Percentiles rank a stretch among this genome's conserved stretches.
Conservation (phyloP, 2,329 filamentous ascomycete genomes). For the Endoconidiophora laricicola region DNA sequence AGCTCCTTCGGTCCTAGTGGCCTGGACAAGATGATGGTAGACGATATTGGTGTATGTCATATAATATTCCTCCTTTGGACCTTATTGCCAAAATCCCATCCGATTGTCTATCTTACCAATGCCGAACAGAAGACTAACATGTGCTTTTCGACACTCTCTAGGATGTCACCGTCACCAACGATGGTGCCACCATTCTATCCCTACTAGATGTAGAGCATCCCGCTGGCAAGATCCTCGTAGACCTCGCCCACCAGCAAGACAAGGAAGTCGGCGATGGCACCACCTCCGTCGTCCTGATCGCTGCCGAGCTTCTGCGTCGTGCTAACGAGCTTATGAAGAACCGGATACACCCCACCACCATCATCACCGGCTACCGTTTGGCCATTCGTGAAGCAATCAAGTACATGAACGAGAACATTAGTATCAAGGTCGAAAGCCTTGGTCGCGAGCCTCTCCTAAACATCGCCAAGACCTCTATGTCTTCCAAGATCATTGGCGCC, state of each 20-base stretch:
- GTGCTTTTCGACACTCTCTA: constrained; percentile 20
- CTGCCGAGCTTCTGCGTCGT: constrained; percentile 79
- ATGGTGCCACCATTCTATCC: constrained; percentile 90
- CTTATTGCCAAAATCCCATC: not conserved
- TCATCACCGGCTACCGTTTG: constrained; percentile 94
- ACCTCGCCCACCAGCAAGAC: constrained; percentile 94
- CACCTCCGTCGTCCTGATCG: constrained; percentile 93
- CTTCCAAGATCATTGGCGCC: constrained; percentile 91
- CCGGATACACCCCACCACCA: constrained; percentile 97
- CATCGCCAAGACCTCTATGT: constrained; percentile 98
- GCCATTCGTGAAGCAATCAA: constrained; percentile 91
- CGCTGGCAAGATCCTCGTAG: constrained; percentile 94
- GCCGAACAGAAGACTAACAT: not conserved
- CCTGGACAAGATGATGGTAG: constrained; percentile 99
- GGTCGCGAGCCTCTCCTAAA: constrained; percentile 80
- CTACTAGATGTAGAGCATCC: constrained; percentile 95
- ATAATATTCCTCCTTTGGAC: not conserved
- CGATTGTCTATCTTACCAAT: not conserved
- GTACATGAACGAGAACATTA: constrained; percentile 98
- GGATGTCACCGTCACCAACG: constrained; percentile 98
- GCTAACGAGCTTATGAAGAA: constrained; percentile 99
- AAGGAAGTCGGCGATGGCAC: constrained; percentile 98
- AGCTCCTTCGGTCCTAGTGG: constrained; percentile 95
- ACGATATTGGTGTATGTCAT: constrained; percentile 74
- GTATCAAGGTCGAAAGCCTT: constrained; percentile 83